Evolutionary conservation across 495 filamentous ascomycete species (phyloP).

Genomic region (Penicillium canariense): DNA sequence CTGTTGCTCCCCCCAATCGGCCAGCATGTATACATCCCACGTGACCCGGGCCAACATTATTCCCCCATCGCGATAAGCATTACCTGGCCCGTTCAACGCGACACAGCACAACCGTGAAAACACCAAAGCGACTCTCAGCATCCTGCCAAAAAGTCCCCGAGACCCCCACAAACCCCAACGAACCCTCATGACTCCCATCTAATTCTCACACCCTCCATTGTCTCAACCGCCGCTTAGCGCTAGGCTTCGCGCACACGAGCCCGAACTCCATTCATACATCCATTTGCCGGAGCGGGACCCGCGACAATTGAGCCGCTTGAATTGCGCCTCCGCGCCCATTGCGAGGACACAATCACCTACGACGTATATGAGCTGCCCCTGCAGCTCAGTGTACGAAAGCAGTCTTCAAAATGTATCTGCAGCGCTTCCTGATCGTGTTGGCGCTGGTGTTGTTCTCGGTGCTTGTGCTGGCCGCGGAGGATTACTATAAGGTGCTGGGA

Average conservation of each 20-base stretch:
- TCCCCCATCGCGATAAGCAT: conserved; percentile 23
- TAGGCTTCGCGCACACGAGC: conserved; percentile 3
- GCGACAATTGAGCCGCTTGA: not conserved
- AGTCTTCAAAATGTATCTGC: conserved; percentile 20
- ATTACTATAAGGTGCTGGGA: conserved; percentile 92
- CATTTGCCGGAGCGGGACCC: conserved; percentile 3
- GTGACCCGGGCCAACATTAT: conserved; percentile 25
- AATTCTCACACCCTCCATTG: not conserved
- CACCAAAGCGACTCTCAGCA: not conserved
- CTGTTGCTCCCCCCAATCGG: not conserved
- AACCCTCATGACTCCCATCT: conserved; percentile 15
- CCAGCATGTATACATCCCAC: conserved; percentile 9
- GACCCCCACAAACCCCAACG: not conserved
- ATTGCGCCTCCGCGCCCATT: not conserved
- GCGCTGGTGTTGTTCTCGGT: conserved; percentile 28
- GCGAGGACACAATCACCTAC: not conserved
- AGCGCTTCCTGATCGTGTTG: conserved; percentile 19
- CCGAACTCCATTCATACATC: not conserved
- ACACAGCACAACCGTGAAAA: not conserved
- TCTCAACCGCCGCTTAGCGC: not conserved
- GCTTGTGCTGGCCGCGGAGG: conserved; percentile 60
- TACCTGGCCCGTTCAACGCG: conserved; percentile 22
- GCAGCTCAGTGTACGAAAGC: not conserved
- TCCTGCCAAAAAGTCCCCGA: not conserved
- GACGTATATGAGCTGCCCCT: conserved; percentile 6